phyloP scores from a whole-genome alignment of 2,329 filamentous ascomycete genomes.

The Ophioceras dolichostomum region DNA sequence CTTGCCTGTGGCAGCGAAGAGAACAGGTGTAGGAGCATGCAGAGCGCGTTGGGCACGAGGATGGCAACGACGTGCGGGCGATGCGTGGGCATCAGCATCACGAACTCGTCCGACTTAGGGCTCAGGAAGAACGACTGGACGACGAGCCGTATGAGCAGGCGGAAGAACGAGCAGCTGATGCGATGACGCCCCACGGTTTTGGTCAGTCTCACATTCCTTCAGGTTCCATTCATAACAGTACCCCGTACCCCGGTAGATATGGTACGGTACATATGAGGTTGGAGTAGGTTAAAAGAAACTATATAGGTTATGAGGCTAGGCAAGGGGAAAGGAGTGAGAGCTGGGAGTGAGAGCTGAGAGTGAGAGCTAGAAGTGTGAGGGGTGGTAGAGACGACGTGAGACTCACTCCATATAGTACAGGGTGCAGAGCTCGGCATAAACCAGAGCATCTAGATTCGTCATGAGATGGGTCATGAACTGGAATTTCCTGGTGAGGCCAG shows the following conservation, averaged over 20 bases:
- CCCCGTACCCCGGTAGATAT: neutral
- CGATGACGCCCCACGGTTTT: too few relatives aligned
- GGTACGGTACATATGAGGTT: neutral
- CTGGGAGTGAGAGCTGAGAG: too few relatives aligned
- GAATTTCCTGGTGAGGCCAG: conserved; percentile 39
- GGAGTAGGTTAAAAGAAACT: neutral
- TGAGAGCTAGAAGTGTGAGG: too few relatives aligned
- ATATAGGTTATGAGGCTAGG: conserved; percentile 3
- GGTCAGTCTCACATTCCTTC: too few relatives aligned
- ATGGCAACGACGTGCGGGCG: conserved; percentile 46
- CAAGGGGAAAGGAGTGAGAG: too few relatives aligned
- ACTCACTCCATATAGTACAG: conserved; percentile 61
- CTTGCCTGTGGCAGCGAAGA: conserved; percentile 41
- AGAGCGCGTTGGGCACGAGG: conserved; percentile 44
- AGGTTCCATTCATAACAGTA: neutral
- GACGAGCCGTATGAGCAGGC: conserved; percentile 44
- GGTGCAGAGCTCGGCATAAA: conserved; percentile 52
- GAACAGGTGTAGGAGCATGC: conserved; percentile 47
- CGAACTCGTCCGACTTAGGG: conserved; percentile 44
- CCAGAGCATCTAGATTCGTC: conserved; percentile 46
- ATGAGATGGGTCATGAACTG: conserved; percentile 49
- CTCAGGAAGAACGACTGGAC: conserved; percentile 53
- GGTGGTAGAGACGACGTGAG: too few relatives aligned
- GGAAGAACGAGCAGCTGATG: conserved; percentile 55
- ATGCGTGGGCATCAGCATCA: conserved; percentile 41